Evolutionary conservation across 2,329 filamentous ascomycete species (phyloP).

Genomic region (Xylaria sp.): DNA sequence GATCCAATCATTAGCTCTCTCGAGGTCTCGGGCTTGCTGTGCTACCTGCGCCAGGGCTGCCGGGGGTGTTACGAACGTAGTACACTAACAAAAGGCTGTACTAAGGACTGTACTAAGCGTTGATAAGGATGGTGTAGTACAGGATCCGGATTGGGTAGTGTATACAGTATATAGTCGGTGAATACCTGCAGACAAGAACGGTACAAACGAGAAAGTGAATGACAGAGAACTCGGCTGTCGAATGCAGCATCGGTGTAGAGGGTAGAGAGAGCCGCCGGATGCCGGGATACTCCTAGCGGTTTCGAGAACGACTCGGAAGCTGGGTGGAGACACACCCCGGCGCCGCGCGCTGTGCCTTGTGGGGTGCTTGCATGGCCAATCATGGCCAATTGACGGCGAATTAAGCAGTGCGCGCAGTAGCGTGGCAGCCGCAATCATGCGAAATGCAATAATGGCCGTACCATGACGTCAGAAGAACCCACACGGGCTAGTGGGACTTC

Average conservation of each 20-base stretch:
- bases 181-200: not conserved
- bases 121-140: not conserved
- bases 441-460: conserved; percentile 12
- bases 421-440: conserved; percentile 11
- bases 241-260: not conserved
- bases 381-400: not conserved
- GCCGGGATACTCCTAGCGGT: conserved; percentile 3
- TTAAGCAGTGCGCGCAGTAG: not conserved
- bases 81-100: not conserved
- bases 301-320: conserved; percentile 27
- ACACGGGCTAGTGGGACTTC: conserved; percentile 15
- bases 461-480: conserved; percentile 27
- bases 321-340: conserved; percentile 7
- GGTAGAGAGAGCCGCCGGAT: conserved; percentile 7
- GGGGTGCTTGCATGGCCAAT: conserved; percentile 9
- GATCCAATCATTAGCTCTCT: not conserved
- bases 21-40: conserved; percentile 1
- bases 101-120: not conserved
- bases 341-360: conserved; percentile 3
- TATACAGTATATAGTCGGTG: not conserved
- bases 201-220: not conserved
- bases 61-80: not conserved
- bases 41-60: not conserved
- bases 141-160: not conserved
- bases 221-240: not conserved